A percentile compares a stretch with the other conserved stretches of the same genome.
Conservation (phyloP, 768 basidiomycete species). For the Phaffia australis region DNA sequence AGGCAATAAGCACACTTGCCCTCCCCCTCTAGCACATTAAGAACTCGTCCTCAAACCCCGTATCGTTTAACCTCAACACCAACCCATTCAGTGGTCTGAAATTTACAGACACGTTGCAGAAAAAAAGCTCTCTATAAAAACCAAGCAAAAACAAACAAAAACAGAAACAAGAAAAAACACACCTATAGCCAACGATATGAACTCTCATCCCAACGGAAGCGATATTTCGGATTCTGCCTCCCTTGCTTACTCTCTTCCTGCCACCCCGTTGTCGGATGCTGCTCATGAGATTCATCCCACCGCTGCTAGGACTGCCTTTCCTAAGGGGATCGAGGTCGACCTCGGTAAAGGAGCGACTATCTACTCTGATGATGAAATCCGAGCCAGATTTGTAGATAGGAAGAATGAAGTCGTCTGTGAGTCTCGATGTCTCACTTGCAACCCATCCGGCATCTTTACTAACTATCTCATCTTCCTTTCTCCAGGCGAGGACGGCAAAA, state of each 20-base stretch:
- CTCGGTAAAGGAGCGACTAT: slow-evolving; percentile 70
- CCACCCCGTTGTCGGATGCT: slow-evolving; percentile 20
- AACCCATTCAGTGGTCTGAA: no score
- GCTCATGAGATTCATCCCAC: slow-evolving; percentile 66
- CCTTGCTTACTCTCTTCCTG: slow-evolving; percentile 29
- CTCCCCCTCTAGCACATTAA: no score
- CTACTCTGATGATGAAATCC: slow-evolving; percentile 74
- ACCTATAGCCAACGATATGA: no score
- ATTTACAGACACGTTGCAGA: no score
- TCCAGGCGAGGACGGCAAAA: slow-evolving; percentile 55
- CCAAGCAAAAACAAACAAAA: no score
- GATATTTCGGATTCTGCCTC: slow-evolving; percentile 26
- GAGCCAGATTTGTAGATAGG: slow-evolving; percentile 68
- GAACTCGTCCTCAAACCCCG: no score
- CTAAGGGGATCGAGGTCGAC: slow-evolving; percentile 44
- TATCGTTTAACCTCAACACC: no score
- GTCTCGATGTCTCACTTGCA: no score
- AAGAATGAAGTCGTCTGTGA: slow-evolving; percentile 43
- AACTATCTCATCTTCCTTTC: background rate
- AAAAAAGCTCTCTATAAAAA: no score
- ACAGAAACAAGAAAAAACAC: no score
- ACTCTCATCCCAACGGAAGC: slow-evolving; percentile 19
- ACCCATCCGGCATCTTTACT: background rate
- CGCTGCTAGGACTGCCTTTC: slow-evolving; percentile 61
- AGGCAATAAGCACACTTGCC: no score